Conservation (phyloP, 2,329 filamentous ascomycete genomes). For the Zymoseptoria brevis region DNA sequence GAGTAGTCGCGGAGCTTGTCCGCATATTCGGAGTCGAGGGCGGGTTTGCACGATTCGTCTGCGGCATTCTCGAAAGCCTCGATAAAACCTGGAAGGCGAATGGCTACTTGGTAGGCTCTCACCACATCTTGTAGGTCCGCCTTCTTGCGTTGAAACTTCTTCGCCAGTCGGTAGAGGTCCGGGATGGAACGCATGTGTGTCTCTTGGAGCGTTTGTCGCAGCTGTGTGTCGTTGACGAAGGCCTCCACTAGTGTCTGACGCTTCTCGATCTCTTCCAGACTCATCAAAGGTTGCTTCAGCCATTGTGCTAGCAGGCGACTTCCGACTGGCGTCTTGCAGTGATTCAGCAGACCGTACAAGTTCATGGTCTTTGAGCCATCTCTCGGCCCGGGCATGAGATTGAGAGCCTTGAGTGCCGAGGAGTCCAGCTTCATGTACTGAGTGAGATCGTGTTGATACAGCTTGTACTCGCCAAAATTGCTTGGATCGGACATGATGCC, state of each 20-base stretch:
- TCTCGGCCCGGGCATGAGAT: conserved; percentile 90
- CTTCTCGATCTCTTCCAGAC: conserved; percentile 75
- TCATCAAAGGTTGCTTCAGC: conserved; percentile 97
- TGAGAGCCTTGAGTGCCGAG: conserved; percentile 84
- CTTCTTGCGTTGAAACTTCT: conserved; percentile 85
- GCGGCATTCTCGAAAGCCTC: conserved; percentile 85
- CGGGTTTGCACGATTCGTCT: conserved; percentile 86
- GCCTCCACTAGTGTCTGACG: conserved; percentile 92
- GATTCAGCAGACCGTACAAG: conserved; percentile 84
- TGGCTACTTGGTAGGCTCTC: conserved; percentile 86
- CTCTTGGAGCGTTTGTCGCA: conserved; percentile 93
- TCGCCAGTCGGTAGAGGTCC: conserved; percentile 85
- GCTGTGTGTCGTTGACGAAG: conserved; percentile 84
- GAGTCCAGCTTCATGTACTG: conserved; percentile 99
- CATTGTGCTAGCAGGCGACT: conserved; percentile 87
- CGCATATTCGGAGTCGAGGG: conserved; percentile 81
- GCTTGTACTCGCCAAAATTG: conserved; percentile 93
- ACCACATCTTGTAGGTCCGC: conserved; percentile 95
- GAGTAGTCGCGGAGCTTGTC: conserved; percentile 66
- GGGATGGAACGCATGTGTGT: conserved; percentile 88
- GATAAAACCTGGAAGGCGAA: conserved; percentile 83
- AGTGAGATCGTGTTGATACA: conserved; percentile 93
- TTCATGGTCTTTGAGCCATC: conserved; percentile 98
- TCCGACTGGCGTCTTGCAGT: conserved; percentile 93
- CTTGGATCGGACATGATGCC: conserved; percentile 81